Conservation (phyloP, 116 monocot genomes). For the Iris pallida region DNA sequence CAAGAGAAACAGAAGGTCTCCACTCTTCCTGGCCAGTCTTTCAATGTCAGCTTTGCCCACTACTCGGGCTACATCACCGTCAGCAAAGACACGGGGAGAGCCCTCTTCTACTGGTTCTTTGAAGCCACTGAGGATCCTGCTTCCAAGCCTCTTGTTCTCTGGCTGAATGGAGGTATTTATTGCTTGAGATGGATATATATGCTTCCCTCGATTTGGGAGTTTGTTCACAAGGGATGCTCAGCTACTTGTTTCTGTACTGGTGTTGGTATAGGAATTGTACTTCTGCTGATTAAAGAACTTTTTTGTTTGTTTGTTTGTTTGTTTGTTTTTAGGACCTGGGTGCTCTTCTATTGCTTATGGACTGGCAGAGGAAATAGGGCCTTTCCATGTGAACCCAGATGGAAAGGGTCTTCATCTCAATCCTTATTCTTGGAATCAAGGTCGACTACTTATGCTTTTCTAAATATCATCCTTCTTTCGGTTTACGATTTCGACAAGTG, state of each 20-base stretch:
- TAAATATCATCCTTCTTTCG: neutral
- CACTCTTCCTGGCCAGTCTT: slow-evolving; percentile 52
- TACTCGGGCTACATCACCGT: slow-evolving; percentile 81
- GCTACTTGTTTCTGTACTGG: neutral
- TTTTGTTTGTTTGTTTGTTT: neutral
- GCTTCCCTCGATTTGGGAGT: too few species aligned
- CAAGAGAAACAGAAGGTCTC: slow-evolving; percentile 52
- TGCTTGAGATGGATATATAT: neutral
- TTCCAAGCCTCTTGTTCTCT: slow-evolving; percentile 85
- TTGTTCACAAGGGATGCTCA: neutral
- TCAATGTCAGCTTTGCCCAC: slow-evolving; percentile 70
- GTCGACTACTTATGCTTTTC: slow-evolving; percentile 14
- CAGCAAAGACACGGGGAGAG: slow-evolving; percentile 48
- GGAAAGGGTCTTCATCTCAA: slow-evolving; percentile 77
- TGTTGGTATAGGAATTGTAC: neutral
- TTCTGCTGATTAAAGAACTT: too few species aligned
- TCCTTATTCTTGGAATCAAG: slow-evolving; percentile 92
- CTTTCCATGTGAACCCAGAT: slow-evolving; percentile 85
- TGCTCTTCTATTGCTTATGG: slow-evolving; percentile 95
- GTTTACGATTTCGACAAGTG: neutral
- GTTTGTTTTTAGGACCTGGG: slow-evolving; percentile 65
- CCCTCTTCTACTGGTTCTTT: slow-evolving; percentile 98
- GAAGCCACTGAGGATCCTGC: slow-evolving; percentile 75
- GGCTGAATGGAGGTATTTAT: slow-evolving; percentile 86
- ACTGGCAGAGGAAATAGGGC: slow-evolving; percentile 85